Percentiles rank a stretch among this genome's conserved stretches.
These are phyloP conservation scores for Penicillium rolfsii DNA, from an alignment of 2,329 filamentous ascomycete species.

Conservation along the genomic window DNA sequence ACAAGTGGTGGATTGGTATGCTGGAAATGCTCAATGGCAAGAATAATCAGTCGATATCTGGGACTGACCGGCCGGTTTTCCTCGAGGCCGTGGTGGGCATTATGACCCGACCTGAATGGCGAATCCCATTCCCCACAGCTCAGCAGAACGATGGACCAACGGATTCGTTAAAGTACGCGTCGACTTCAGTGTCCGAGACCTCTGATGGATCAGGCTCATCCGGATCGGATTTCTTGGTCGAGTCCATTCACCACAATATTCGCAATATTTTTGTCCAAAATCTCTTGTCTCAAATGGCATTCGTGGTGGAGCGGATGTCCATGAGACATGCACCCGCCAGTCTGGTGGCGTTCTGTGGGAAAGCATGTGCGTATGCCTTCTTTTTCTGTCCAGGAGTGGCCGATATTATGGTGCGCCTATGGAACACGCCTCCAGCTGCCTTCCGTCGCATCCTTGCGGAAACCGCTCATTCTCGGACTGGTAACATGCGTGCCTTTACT, in stretches of 20 bases:
- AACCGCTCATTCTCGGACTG: slow-evolving; percentile 64
- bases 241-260: slow-evolving; percentile 85
- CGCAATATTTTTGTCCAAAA: slow-evolving; percentile 85
- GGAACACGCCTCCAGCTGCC: slow-evolving; percentile 70
- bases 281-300: slow-evolving; percentile 77
- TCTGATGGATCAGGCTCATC: slow-evolving; percentile 60
- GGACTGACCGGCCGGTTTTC: slow-evolving; percentile 79
- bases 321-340: slow-evolving; percentile 71
- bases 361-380: slow-evolving; percentile 89
- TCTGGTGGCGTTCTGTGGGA: slow-evolving; percentile 83
- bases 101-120: slow-evolving; percentile 90
- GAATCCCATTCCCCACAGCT: slow-evolving; percentile 68
- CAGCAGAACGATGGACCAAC: slow-evolving; percentile 44
- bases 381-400: slow-evolving; percentile 88
- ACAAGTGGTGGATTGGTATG: slow-evolving; percentile 87
- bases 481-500: slow-evolving; percentile 54
- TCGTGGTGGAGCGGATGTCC: slow-evolving; percentile 88
- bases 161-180: slow-evolving; percentile 41
- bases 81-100: slow-evolving; percentile 78
- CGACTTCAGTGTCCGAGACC: slow-evolving; percentile 54
- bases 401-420: slow-evolving; percentile 79
- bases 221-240: slow-evolving; percentile 68
- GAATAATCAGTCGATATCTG: slow-evolving; percentile 75
- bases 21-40: slow-evolving; percentile 79
- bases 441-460: slow-evolving; percentile 73